phyloP scores from a whole-genome alignment of 257 asterid genomes.

The Eustoma russellianum region DNA sequence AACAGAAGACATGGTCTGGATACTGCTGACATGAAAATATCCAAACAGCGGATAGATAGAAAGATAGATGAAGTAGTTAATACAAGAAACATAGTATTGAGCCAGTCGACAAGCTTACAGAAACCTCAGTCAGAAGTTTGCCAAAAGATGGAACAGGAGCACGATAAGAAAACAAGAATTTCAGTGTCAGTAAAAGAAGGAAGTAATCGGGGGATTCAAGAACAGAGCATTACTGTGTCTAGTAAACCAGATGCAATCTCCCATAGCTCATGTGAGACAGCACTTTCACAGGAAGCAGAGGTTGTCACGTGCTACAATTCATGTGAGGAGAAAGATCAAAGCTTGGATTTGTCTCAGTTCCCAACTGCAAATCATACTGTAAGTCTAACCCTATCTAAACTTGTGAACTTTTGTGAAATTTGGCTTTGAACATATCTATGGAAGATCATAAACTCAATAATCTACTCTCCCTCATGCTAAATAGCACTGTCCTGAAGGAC shows the following conservation, averaged over 20 bases:
- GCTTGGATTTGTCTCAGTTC: slow-evolving; percentile 12
- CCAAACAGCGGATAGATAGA: slow-evolving; percentile 26
- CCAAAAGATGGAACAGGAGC: slow-evolving; percentile 35
- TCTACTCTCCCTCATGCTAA: too few relatives aligned
- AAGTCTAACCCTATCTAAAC: slow-evolving; percentile 13
- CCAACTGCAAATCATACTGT: slow-evolving; percentile 28
- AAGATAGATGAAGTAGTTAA: slow-evolving; percentile 31
- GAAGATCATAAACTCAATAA: too few relatives aligned
- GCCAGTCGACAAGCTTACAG: slow-evolving; percentile 1
- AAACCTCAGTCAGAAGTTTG: slow-evolving; percentile 2
- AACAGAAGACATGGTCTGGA: slow-evolving; percentile 11
- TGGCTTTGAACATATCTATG: too few relatives aligned
- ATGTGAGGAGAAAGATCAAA: slow-evolving; percentile 26
- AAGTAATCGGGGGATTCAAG: slow-evolving; percentile 14
- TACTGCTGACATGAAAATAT: slow-evolving; percentile 19
- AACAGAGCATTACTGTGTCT: slow-evolving; percentile 9
- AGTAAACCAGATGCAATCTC: slow-evolving; percentile 12
- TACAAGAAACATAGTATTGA: slow-evolving; percentile 22
- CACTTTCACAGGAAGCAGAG: slow-evolving; percentile 8
- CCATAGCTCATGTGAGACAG: slow-evolving; percentile 3
- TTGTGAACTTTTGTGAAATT: not conserved
- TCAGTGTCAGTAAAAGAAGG: slow-evolving; percentile 19
- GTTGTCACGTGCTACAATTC: slow-evolving; percentile 6
- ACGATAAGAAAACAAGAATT: slow-evolving; percentile 21
- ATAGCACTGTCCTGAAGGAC: too few relatives aligned